Evolutionary conservation across 1,139 yeast genomes (phyloP).

Genomic region (Zygoascus meyerae): DNA sequence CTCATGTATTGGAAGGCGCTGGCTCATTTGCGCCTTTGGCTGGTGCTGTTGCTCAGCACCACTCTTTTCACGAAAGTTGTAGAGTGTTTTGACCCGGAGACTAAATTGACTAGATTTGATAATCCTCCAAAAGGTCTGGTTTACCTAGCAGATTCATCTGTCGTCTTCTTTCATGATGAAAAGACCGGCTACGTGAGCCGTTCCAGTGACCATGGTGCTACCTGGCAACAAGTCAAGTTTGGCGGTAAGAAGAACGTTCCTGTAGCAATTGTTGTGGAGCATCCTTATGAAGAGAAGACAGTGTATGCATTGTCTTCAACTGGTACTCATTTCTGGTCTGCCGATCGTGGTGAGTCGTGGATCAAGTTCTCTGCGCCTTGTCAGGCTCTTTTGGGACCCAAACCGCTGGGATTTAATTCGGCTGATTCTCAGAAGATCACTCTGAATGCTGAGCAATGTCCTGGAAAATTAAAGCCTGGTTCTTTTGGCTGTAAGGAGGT

Average conservation of each 20-base stretch:
- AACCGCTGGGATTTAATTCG: conserved; percentile 38
- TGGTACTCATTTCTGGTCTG: conserved; percentile 46
- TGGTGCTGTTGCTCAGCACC: no score
- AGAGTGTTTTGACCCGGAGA: conserved; percentile 11
- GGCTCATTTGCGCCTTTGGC: no score
- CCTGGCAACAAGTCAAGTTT: conserved; percentile 42
- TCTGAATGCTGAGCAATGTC: conserved; percentile 39
- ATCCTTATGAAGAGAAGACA: conserved; percentile 41
- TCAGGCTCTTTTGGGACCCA: conserved; percentile 22
- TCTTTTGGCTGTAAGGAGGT: conserved; percentile 33
- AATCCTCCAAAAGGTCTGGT: conserved; percentile 34
- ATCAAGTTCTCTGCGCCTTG: conserved; percentile 34
- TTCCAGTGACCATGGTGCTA: conserved; percentile 55
- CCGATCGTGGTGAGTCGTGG: conserved; percentile 60
- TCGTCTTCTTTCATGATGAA: conserved; percentile 36
- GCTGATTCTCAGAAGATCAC: conserved; percentile 40
- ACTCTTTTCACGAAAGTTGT: background rate
- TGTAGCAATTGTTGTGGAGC: conserved; percentile 37
- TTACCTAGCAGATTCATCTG: conserved; percentile 22
- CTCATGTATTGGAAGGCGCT: no score
- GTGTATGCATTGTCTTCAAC: conserved; percentile 48
- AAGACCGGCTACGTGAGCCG: conserved; percentile 33
- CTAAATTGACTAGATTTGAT: conserved; percentile 11
- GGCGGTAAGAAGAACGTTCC: conserved; percentile 27
- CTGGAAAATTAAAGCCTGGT: conserved; percentile 24